A percentile compares a stretch with the other conserved stretches of the same genome.
phyloP scores from a whole-genome alignment of 2,329 filamentous ascomycete genomes.

The Cladophialophora immunda region DNA sequence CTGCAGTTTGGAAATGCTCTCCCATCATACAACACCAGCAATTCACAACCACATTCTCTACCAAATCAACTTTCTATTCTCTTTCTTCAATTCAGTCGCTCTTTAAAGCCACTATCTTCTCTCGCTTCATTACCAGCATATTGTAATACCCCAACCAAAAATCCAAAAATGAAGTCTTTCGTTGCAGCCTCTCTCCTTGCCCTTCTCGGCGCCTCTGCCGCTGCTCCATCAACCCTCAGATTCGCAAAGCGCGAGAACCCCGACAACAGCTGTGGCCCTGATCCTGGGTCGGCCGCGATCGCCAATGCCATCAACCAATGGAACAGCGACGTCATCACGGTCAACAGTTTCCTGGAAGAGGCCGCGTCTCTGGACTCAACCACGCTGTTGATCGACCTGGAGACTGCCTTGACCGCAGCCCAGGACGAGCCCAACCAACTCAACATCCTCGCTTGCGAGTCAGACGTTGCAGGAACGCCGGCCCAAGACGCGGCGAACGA shows the following conservation, averaged over 20 bases:
- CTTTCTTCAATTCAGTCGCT: not conserved
- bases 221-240: slow-evolving; percentile 21
- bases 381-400: slow-evolving; percentile 11
- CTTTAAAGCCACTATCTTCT: not conserved
- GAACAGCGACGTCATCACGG: slow-evolving; percentile 28
- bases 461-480: slow-evolving; percentile 14
- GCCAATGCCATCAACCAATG: slow-evolving; percentile 28
- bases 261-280: slow-evolving; percentile 19
- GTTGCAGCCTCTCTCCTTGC: slow-evolving; percentile 25
- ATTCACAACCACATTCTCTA: not conserved
- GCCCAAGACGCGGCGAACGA: slow-evolving; percentile 24
- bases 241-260: slow-evolving; percentile 29
- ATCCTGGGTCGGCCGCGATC: slow-evolving; percentile 17
- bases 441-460: slow-evolving; percentile 21
- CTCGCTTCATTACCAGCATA: not conserved
- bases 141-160: not conserved
- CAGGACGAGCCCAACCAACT: slow-evolving; percentile 28
- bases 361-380: slow-evolving; percentile 14
- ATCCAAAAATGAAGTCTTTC: slow-evolving; percentile 27
- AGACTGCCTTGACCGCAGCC: slow-evolving; percentile 14
- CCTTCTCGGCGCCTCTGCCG: slow-evolving; percentile 23
- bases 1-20: not conserved
- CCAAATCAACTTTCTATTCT: not conserved
- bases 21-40: not conserved
- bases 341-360: slow-evolving; percentile 30